A percentile compares a stretch with the other conserved stretches of the same genome.
Conservation (phyloP, 129 eudicot genomes). For the Erigeron canadensis region DNA sequence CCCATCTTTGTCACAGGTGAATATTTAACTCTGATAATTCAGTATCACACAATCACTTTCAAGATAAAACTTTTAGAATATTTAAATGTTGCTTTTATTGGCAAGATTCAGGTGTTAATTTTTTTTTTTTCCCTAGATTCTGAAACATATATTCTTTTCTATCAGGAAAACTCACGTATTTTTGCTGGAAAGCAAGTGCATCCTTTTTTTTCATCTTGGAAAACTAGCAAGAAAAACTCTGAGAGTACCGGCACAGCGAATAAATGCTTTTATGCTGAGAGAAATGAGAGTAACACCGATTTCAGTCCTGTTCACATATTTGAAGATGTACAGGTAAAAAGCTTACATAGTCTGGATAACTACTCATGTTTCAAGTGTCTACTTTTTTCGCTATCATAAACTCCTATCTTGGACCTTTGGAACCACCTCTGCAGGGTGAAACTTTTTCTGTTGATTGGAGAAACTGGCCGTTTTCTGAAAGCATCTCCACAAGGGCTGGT, state of each 20-base stretch:
- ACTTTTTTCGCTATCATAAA: not conserved
- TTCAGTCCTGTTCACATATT: constrained; percentile 76
- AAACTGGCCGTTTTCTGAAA: constrained; percentile 62
- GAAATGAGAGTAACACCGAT: constrained; percentile 41
- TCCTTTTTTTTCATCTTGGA: constrained; percentile 74
- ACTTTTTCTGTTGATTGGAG: constrained; percentile 64
- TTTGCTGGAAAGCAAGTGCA: constrained; percentile 85
- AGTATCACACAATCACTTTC: not conserved
- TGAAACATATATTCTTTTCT: constrained; percentile 17
- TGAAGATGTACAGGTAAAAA: constrained; percentile 63
- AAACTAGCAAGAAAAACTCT: constrained; percentile 50
- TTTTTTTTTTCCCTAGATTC: constrained; percentile 5
- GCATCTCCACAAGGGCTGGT: constrained; percentile 21
- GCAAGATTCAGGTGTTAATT: not conserved
- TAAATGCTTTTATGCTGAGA: constrained; percentile 38
- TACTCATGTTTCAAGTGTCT: not conserved
- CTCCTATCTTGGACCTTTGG: constrained; percentile 1
- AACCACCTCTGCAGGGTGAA: constrained; percentile 51
- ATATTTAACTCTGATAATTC: not conserved
- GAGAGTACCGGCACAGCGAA: constrained; percentile 49
- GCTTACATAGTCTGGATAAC: not conserved
- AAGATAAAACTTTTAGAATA: not conserved
- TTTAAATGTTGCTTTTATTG: not conserved
- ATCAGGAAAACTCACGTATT: constrained; percentile 86
- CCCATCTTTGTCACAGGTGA: not conserved